phyloP scores from a whole-genome alignment of 1,139 yeast genomes.

The Diutina pseudorugosa region DNA sequence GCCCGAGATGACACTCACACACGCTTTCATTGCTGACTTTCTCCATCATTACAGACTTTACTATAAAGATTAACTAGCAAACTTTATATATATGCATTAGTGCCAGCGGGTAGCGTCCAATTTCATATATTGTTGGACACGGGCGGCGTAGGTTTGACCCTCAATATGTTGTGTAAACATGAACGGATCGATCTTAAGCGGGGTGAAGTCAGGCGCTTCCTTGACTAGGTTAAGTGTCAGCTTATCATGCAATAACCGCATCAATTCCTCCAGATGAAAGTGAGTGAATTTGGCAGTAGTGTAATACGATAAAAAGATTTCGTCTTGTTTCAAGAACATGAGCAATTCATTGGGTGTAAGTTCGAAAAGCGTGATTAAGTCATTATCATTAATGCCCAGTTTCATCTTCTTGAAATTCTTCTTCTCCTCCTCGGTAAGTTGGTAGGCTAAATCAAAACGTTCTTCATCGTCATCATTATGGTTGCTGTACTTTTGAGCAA shows the following conservation, averaged over 20 bases:
- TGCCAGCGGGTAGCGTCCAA: background rate
- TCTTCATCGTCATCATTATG: background rate
- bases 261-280: background rate
- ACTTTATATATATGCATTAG: background rate
- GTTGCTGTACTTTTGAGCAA: background rate
- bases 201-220: background rate
- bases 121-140: background rate
- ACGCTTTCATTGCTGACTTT: no score
- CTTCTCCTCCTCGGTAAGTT: background rate
- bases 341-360: background rate
- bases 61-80: background rate
- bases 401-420: constrained; percentile 1
- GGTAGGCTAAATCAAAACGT: background rate
- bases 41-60: background rate
- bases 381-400: constrained; percentile 2
- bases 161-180: background rate
- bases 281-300: background rate
- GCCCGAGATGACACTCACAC: no score
- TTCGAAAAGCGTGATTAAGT: background rate
- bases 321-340: constrained; percentile 3
- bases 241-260: background rate
- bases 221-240: background rate
- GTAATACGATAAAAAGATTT: background rate
- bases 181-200: background rate
- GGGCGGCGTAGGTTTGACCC: background rate